These are phyloP conservation scores for Lactifluus volemus DNA, from an alignment of 768 basidiomycete genomes.

Conservation along the genomic window DNA sequence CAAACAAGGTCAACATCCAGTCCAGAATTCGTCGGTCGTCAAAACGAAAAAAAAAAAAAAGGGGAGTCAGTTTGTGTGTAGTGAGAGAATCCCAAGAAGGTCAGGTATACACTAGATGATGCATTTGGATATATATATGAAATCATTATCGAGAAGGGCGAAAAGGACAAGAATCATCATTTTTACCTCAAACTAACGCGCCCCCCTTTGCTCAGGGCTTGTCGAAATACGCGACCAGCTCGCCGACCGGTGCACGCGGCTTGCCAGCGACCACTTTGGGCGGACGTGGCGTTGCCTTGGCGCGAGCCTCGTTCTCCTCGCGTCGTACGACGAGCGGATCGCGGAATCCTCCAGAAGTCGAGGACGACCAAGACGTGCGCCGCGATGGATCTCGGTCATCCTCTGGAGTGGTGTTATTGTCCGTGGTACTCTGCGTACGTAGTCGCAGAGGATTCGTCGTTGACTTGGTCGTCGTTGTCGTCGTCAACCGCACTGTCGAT, in stretches of 20 bases:
- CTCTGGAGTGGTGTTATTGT: conserved; percentile 5
- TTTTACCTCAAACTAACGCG: not conserved
- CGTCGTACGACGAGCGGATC: conserved; percentile 67
- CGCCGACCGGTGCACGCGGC: conserved; percentile 64
- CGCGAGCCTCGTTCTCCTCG: conserved; percentile 43
- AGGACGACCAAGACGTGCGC: conserved; percentile 30
- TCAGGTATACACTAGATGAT: not conserved
- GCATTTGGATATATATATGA: not conserved
- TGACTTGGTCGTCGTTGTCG: no score
- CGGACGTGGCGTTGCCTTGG: conserved; percentile 35
- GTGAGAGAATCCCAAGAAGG: not conserved
- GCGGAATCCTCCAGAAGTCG: conserved; percentile 40
- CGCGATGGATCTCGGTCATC: conserved; percentile 3
- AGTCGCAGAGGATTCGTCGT: conserved; percentile 21
- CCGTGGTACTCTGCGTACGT: conserved; percentile 4
- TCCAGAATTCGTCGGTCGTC: not conserved
- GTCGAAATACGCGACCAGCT: conserved; percentile 83
- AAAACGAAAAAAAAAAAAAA: not conserved
- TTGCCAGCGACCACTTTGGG: conserved; percentile 33
- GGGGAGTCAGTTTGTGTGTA: not conserved
- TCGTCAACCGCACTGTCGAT: not conserved
- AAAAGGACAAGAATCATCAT: not conserved
- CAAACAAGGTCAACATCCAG: not conserved
- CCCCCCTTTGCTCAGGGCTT: not conserved
- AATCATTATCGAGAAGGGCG: not conserved